These are phyloP conservation scores for Candida awuae DNA, from an alignment of 805 yeast genomes.

Conservation along the genomic window DNA sequence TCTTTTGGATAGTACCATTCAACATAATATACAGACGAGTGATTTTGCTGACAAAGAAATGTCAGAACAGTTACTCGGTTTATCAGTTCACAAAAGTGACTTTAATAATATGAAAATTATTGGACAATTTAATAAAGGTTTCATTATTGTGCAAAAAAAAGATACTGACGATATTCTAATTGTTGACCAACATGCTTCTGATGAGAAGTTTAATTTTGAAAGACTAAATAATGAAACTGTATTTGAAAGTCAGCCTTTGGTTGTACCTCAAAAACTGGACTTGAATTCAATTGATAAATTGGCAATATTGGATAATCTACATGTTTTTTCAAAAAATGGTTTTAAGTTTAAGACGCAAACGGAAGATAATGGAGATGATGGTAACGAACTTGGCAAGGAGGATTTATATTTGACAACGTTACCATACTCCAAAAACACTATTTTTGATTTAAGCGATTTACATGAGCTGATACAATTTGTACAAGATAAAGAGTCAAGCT, in stretches of 20 bases:
- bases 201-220: conserved; percentile 91
- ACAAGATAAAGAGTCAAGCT: conserved; percentile 42
- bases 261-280: conserved; percentile 49
- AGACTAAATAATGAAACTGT: conserved; percentile 44
- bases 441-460: conserved; percentile 63
- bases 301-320: conserved; percentile 50
- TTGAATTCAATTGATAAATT: conserved; percentile 75
- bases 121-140: conserved; percentile 95
- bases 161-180: conserved; percentile 60
- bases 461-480: conserved; percentile 67
- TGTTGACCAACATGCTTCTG: conserved; percentile 96
- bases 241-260: conserved; percentile 64
- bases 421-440: conserved; percentile 65
- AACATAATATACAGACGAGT: conserved; percentile 20
- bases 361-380: conserved; percentile 43
- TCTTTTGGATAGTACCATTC: neutral
- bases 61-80: conserved; percentile 51
- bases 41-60: conserved; percentile 38
- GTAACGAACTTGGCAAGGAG: conserved; percentile 30
- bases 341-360: conserved; percentile 50
- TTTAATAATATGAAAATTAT: conserved; percentile 68
- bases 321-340: conserved; percentile 66
- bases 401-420: conserved; percentile 48
- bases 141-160: conserved; percentile 64
- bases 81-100: conserved; percentile 63